Evolutionary conservation across 176 grass and related monocot species (phyloP).

Genomic region (Carex littledalei): DNA sequence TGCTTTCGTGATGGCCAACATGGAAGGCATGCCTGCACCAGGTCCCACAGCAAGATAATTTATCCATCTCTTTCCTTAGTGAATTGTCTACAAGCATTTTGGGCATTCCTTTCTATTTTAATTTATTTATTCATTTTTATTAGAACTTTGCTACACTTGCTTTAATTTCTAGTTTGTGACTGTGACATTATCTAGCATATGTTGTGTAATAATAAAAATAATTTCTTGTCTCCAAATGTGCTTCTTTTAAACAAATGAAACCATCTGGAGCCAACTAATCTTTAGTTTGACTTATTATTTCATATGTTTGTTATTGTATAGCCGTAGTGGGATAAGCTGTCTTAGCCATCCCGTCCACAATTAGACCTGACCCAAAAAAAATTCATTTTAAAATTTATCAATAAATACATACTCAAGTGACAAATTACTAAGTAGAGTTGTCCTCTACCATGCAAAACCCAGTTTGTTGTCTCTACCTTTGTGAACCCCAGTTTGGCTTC

Average conservation of each 20-base stretch:
- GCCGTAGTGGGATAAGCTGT: no score
- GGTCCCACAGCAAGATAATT: background rate
- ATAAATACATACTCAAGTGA: no score
- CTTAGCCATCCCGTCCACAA: no score
- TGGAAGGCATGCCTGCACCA: background rate
- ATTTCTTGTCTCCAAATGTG: background rate
- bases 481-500: no score
- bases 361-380: no score
- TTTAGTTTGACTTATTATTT: no score
- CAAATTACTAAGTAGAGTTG: no score
- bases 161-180: background rate
- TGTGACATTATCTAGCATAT: background rate
- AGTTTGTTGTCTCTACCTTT: no score
- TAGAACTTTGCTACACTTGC: background rate
- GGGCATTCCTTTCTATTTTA: background rate
- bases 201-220: background rate
- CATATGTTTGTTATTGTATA: no score
- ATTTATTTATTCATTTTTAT: background rate
- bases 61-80: background rate
- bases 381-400: no score
- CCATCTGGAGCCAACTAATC: background rate
- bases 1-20: conserved; percentile 5
- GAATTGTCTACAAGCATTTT: background rate
- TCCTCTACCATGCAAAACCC: no score
- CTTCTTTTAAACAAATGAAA: background rate